Conservation (phyloP, 2,329 filamentous ascomycete species). For the Colletotrichum trifolii region DNA sequence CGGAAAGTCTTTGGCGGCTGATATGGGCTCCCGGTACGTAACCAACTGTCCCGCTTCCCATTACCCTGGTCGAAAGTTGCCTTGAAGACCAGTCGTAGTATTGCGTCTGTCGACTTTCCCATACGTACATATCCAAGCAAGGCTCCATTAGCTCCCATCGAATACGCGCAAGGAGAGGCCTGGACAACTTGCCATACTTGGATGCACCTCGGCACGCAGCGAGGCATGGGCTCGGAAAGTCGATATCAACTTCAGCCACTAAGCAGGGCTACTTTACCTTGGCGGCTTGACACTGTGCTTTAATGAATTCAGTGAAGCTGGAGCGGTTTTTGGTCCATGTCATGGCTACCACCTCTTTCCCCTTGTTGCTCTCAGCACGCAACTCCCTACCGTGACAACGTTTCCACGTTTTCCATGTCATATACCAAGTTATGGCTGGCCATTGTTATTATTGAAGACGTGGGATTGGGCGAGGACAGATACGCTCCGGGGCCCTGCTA, state of each 20-base stretch:
- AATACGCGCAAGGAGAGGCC: neutral
- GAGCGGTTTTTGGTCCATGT: too few species aligned
- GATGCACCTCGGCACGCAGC: constrained; percentile 12
- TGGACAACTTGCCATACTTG: constrained; percentile 23
- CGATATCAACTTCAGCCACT: constrained; percentile 27
- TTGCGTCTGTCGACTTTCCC: too few species aligned
- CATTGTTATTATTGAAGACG: too few species aligned
- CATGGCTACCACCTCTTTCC: neutral
- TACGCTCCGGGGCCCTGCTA: neutral
- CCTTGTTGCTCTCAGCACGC: constrained; percentile 1
- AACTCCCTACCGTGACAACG: constrained; percentile 5
- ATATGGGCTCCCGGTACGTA: constrained; percentile 9
- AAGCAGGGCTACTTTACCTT: constrained; percentile 18
- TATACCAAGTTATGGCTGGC: neutral
- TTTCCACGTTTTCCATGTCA: constrained; percentile 5
- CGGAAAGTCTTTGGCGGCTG: constrained; percentile 20
- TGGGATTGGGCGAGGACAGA: neutral
- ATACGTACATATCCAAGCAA: too few species aligned
- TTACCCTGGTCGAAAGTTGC: neutral
- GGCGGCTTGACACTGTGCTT: neutral
- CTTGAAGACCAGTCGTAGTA: neutral
- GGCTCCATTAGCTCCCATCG: too few species aligned
- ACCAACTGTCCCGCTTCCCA: constrained; percentile 1
- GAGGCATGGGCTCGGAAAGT: constrained; percentile 17
- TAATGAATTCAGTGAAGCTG: too few species aligned